Evolutionary conservation across 1,284 basidiomycete species (phyloP), one percentile per base, ranked within the genome.

Genomic region (Ustilago shanxiensis): DNA sequence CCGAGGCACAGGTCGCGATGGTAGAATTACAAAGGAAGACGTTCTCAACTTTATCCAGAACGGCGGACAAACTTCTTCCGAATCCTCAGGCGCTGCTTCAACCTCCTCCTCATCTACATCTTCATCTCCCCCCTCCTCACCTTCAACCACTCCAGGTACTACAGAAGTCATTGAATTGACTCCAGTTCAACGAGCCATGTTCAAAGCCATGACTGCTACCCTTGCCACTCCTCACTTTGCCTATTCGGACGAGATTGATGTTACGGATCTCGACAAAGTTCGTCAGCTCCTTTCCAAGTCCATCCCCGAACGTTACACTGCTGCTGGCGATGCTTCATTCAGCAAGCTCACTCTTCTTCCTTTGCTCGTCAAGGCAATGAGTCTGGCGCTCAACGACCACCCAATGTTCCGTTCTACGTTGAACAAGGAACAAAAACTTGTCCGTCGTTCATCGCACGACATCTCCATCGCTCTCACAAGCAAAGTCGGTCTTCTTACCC

Each of bases 301-400:
- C 78, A 93, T 95, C 72, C 93, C 93, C 1, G 55, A 59, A 4
- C 52, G 28, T 8, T 78, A 66, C 51, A 59, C 62, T 13, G 22
- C 60, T 9, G 44, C 58, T 0, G 63, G 75, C 14, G 76, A 78
- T 20, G 59, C 63, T 6, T 51, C 60, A 0, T 71, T 63, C 55
- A 89, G 33, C 57, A 90, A 90, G 52, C 86, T 96, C 37, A 95
- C 94, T 0, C 91, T 94, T 84, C 90, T 97, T 26, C 93, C 93
- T 3, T 88, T 96, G 80, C 89, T 97, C 11, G 88, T 97, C 80
- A 98, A 98, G 86, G 92, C 92, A 0, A 90, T 97, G 52, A 89
- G 92, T 0, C 89, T 90, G 72, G 90, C 94, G 0, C 91, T 95
- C 91, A 88, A 90, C 77, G 92, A 94, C 84, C 93, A 93, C 91